phyloP scores from a whole-genome alignment of 2,329 filamentous ascomycete species.

The Ophiostoma himal-ulmi region DNA sequence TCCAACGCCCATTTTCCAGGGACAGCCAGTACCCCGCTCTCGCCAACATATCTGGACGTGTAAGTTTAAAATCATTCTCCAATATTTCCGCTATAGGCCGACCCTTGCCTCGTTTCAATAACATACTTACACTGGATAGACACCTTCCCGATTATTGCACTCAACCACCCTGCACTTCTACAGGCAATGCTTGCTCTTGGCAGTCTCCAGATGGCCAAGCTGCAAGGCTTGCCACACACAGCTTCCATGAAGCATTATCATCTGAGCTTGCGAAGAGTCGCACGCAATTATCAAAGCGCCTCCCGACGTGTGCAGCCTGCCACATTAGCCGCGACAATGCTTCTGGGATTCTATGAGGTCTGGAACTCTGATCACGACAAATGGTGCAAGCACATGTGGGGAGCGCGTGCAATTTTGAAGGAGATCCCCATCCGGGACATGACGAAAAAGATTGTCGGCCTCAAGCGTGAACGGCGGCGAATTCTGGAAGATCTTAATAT shows the following conservation, averaged over 20 bases:
- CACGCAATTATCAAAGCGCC: constrained; percentile 65
- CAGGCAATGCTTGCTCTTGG: constrained; percentile 86
- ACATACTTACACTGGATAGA: constrained; percentile 40
- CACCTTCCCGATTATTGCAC: constrained; percentile 73
- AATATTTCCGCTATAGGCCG: neutral
- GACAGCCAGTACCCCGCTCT: constrained; percentile 54
- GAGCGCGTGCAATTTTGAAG: constrained; percentile 71
- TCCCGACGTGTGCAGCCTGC: constrained; percentile 66
- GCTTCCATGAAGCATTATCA: constrained; percentile 90
- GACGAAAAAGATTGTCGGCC: constrained; percentile 62
- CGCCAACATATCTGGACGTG: constrained; percentile 62
- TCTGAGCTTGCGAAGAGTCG: constrained; percentile 71
- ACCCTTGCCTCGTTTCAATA: neutral
- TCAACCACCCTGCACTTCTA: constrained; percentile 78
- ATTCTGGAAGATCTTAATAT: constrained; percentile 31
- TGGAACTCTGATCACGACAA: constrained; percentile 92
- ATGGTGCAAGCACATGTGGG: constrained; percentile 89
- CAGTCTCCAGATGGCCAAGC: constrained; percentile 79
- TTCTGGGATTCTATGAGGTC: constrained; percentile 89
- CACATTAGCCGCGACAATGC: constrained; percentile 79
- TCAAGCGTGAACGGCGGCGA: constrained; percentile 47
- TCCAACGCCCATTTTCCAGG: constrained; percentile 59
- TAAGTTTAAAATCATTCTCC: constrained; percentile 34
- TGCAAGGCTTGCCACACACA: constrained; percentile 67
- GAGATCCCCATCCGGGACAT: constrained; percentile 75